phyloP scores from a whole-genome alignment of 257 asterid genomes.

The Capsicum rhomboideum region DNA sequence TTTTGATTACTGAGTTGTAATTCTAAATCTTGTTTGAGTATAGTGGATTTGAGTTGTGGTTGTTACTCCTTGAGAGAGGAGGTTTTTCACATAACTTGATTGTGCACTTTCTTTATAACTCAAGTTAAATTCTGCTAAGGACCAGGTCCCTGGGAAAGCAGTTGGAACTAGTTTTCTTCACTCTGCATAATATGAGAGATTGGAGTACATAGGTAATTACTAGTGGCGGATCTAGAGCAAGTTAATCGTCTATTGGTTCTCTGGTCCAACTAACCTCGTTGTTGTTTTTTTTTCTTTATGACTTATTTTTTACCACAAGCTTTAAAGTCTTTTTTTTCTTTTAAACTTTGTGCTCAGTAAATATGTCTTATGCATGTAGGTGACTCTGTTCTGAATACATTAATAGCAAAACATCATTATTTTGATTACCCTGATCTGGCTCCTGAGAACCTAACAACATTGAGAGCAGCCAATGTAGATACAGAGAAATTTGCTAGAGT shows the following conservation, averaged over 20 bases:
- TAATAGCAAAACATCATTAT: conserved; percentile 14
- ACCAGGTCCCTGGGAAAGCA: too few relatives aligned
- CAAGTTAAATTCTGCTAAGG: too few relatives aligned
- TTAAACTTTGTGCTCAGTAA: neutral
- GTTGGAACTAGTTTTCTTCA: too few relatives aligned
- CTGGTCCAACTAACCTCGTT: neutral
- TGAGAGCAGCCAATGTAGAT: conserved; percentile 56
- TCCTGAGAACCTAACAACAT: conserved; percentile 32
- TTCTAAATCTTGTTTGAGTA: too few relatives aligned
- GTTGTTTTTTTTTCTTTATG: neutral
- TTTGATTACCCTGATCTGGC: conserved; percentile 18
- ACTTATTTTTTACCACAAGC: too few relatives aligned
- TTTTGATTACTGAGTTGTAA: too few relatives aligned
- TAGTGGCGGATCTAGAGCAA: neutral
- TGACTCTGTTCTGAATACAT: conserved; percentile 21
- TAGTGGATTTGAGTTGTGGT: too few relatives aligned
- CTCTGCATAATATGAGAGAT: conserved; percentile 16
- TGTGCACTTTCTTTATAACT: too few relatives aligned
- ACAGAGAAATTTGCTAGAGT: conserved; percentile 59
- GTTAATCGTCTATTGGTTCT: neutral
- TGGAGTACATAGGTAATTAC: conserved; percentile 27
- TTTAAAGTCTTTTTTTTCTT: too few relatives aligned
- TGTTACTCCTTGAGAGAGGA: too few relatives aligned
- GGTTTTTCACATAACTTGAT: too few relatives aligned
- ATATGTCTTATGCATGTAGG: neutral